Evolutionary conservation across 176 grass and related monocot species (phyloP).

Genomic region (Bolboschoenus planiculmis): DNA sequence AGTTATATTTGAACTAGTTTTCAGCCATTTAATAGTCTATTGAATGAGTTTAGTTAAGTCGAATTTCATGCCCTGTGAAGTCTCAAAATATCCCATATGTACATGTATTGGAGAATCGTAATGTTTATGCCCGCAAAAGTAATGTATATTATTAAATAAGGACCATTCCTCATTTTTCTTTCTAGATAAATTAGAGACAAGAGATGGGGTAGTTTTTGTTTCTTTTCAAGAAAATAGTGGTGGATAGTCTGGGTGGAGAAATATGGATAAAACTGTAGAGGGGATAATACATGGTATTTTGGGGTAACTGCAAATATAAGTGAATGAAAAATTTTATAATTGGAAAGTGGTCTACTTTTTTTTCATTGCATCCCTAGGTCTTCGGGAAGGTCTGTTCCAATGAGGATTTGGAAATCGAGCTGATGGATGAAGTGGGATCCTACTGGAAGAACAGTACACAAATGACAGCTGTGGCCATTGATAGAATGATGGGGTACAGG

Average conservation of each 20-base stretch:
- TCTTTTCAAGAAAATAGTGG: not conserved
- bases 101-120: not conserved
- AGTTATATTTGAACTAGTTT: not conserved
- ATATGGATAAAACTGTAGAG: not conserved
- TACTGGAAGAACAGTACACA: conserved; percentile 97
- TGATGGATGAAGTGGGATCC: conserved; percentile 75
- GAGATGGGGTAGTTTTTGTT: not conserved
- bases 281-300: not conserved
- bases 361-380: conserved; percentile 8
- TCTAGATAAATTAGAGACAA: not conserved
- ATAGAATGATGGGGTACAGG: conserved; percentile 97
- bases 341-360: not conserved
- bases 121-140: not conserved
- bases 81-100: not conserved
- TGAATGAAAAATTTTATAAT: not conserved
- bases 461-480: conserved; percentile 92
- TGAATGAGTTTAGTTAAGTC: not conserved
- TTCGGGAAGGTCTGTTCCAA: conserved; percentile 70
- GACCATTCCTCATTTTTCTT: not conserved
- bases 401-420: conserved; percentile 69
- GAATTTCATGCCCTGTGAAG: not conserved
- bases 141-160: not conserved
- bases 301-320: not conserved
- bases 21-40: not conserved
- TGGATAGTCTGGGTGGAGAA: not conserved